Evolutionary conservation across 2,329 filamentous ascomycete genomes (phyloP).

Genomic region (Mycosphaerelloides madeirae): DNA sequence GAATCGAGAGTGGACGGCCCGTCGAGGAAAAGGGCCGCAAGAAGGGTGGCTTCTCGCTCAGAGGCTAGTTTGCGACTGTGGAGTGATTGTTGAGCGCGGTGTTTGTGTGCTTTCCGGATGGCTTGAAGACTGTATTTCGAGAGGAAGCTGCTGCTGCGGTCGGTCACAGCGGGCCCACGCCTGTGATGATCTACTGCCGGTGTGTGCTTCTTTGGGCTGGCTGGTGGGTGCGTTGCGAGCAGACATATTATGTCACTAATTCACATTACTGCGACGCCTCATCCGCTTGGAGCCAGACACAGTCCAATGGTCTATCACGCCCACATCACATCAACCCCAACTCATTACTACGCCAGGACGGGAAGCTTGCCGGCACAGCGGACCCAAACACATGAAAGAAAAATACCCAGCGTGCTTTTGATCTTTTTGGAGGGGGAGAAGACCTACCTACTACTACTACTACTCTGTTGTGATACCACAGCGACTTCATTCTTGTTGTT

Average conservation of each 20-base stretch:
- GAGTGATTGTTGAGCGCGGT: constrained; percentile 19
- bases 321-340: neutral
- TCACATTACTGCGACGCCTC: constrained; percentile 25
- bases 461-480: constrained; percentile 6
- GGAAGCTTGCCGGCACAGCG: neutral
- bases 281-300: constrained; percentile 9
- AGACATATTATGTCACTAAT: constrained; percentile 28
- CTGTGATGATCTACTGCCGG: neutral
- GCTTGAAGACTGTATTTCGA: constrained; percentile 7
- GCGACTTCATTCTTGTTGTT: constrained; percentile 5
- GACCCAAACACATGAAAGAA: neutral
- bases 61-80: constrained; percentile 38
- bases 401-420: constrained; percentile 4
- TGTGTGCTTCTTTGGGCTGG: constrained; percentile 4
- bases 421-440: neutral
- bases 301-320: neutral
- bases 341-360: neutral
- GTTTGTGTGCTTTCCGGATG: constrained; percentile 15
- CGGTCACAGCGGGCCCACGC: neutral
- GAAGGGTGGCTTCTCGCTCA: constrained; percentile 94
- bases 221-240: constrained; percentile 15
- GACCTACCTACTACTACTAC: neutral
- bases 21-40: constrained; percentile 99
- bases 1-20: constrained; percentile 90
- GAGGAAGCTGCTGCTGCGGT: constrained; percentile 8